Conservation (phyloP, 352 stramenopile species). For the Globisporangium lucens region DNA sequence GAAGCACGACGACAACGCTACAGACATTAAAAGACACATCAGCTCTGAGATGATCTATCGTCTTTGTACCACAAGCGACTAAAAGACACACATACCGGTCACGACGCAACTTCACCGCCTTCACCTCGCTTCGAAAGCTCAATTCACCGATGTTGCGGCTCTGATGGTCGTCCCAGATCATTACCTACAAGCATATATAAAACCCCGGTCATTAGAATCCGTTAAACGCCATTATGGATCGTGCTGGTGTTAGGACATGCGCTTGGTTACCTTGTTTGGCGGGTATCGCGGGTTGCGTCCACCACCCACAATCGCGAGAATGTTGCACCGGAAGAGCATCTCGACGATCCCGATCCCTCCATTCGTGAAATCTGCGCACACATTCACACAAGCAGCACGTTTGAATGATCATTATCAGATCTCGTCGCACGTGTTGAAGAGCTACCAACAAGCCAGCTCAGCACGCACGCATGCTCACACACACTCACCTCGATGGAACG, state of each 20-base stretch:
- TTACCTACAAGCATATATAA: conserved; percentile 67
- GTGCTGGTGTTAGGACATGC: not conserved
- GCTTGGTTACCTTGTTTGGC: conserved; percentile 89
- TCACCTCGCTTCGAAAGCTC: conserved; percentile 96
- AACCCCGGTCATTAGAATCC: not conserved
- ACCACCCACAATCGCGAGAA: conserved; percentile 93
- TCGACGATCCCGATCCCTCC: conserved; percentile 97
- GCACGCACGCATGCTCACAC: not conserved
- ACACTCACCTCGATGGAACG: conserved; percentile 88
- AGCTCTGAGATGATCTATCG: not conserved
- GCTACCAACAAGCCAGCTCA: not conserved
- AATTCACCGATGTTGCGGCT: conserved; percentile 97
- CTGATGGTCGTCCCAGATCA: conserved; percentile 99
- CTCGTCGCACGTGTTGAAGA: not conserved
- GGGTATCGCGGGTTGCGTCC: conserved; percentile 92
- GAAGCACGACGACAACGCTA: conserved; percentile 95
- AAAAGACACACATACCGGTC: conserved; percentile 64
- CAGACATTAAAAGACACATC: not conserved
- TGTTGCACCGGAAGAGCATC: conserved; percentile 99
- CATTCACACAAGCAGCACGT: not conserved
- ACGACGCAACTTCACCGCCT: conserved; percentile 93
- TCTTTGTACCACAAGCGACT: not conserved
- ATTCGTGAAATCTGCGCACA: conserved; percentile 84
- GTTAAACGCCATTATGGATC: not conserved
- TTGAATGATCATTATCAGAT: conserved; percentile 2